Percentiles rank a stretch among this genome's conserved stretches.
Conservation (phyloP, 2,329 filamentous ascomycete species). For the Ilyonectria robusta region DNA sequence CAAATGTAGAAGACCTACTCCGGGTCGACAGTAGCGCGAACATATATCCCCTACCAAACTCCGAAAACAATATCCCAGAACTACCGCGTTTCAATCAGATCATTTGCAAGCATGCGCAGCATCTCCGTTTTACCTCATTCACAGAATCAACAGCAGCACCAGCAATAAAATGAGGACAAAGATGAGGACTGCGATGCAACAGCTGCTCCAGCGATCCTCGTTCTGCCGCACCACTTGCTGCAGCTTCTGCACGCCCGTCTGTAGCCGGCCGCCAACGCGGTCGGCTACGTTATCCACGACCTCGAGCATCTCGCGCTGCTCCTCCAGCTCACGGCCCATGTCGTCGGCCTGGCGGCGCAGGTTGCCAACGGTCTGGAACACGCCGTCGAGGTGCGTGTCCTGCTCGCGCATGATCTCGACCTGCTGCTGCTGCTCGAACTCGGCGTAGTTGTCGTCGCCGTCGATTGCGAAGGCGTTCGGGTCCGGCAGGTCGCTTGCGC, state of each 20-base stretch:
- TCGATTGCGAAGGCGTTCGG: slow-evolving; percentile 72
- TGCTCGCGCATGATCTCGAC: slow-evolving; percentile 94
- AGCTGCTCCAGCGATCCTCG: slow-evolving; percentile 90
- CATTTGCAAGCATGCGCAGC: slow-evolving; percentile 5
- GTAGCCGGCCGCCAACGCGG: slow-evolving; percentile 86
- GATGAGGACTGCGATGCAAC: slow-evolving; percentile 91
- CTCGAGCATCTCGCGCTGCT: slow-evolving; percentile 91
- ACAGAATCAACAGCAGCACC: slow-evolving; percentile 80
- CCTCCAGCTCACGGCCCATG: slow-evolving; percentile 96
- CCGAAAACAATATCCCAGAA: slow-evolving; percentile 32
- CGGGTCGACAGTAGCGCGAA: slow-evolving; percentile 25
- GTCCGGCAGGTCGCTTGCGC: slow-evolving; percentile 64
- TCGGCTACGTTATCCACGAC: slow-evolving; percentile 89
- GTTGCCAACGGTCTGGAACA: slow-evolving; percentile 94
- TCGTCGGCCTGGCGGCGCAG: slow-evolving; percentile 91
- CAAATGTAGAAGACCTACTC: slow-evolving; percentile 37
- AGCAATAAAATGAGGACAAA: slow-evolving; percentile 89
- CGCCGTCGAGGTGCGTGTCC: slow-evolving; percentile 91
- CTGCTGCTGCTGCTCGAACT: slow-evolving; percentile 93
- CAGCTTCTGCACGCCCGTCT: slow-evolving; percentile 89
- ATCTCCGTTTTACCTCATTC: slow-evolving; percentile 27
- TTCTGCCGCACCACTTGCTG: slow-evolving; percentile 88
- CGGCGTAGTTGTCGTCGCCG: slow-evolving; percentile 72
- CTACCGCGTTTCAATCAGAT: slow-evolving; percentile 22
- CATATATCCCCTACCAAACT: slow-evolving; percentile 38